A percentile compares a stretch with the other conserved stretches of the same genome.
phyloP scores from a whole-genome alignment of 106 monocot genomes.

The Allium fistulosum region DNA sequence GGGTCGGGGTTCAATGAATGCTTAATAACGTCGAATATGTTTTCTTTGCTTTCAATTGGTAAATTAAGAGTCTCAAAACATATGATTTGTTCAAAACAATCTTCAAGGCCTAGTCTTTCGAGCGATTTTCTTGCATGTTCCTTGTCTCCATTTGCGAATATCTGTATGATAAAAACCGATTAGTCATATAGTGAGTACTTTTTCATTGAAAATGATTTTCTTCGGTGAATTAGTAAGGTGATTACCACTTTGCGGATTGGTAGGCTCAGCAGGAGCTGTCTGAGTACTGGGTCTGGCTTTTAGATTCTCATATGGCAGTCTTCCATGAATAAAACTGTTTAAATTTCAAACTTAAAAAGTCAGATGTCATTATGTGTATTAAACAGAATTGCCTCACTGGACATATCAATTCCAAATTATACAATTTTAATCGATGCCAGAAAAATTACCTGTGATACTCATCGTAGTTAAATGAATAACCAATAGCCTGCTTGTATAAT shows the following conservation, averaged over 20 bases:
- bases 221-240: not conserved
- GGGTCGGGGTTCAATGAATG: constrained; percentile 9
- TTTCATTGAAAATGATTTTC: not conserved
- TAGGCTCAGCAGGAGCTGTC: no score
- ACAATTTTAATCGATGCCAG: no score
- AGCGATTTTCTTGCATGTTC: constrained; percentile 38
- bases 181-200: not conserved
- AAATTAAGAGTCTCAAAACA: constrained; percentile 69
- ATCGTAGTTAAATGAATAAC: no score
- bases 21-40: constrained; percentile 26
- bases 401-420: no score
- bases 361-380: no score
- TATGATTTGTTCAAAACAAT: constrained; percentile 59
- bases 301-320: no score
- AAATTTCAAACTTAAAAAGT: no score
- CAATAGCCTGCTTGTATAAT: no score
- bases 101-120: constrained; percentile 41
- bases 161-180: constrained; percentile 9
- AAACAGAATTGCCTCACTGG: no score
- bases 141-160: constrained; percentile 64
- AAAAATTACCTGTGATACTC: no score
- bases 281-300: no score
- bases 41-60: not conserved
- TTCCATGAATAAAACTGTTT: no score
- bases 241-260: constrained; percentile 8